Conservation (phyloP, 2,329 filamentous ascomycete species). For the Pyrenophora graminea region DNA sequence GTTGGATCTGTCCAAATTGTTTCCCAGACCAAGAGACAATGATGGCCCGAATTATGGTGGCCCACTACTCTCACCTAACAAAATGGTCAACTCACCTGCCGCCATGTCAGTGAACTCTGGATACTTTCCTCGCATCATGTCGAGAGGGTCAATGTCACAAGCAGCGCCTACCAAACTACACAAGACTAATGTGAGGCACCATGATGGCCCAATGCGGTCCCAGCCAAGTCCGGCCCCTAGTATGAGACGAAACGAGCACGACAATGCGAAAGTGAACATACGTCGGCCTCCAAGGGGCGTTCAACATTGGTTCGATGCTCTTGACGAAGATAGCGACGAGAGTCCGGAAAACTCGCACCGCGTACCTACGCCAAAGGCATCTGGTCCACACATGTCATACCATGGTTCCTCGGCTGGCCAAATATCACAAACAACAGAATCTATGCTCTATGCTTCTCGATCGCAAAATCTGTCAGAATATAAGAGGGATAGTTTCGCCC, state of each 20-base stretch:
- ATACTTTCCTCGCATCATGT: constrained; percentile 41
- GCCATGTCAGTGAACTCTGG: constrained; percentile 47
- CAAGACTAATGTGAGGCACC: constrained; percentile 30
- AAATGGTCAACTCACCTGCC: constrained; percentile 48
- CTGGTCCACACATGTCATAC: constrained; percentile 15
- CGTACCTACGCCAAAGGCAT: constrained; percentile 19
- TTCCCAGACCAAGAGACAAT: constrained; percentile 43
- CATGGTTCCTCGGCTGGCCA: constrained; percentile 27
- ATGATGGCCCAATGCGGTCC: constrained; percentile 15
- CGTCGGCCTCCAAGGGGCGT: constrained; percentile 54
- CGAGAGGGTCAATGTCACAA: constrained; percentile 36
- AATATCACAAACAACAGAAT: constrained; percentile 13
- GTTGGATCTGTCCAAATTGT: constrained; percentile 50
- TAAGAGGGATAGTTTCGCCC: constrained; percentile 26
- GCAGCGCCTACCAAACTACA: constrained; percentile 22
- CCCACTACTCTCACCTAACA: constrained; percentile 44
- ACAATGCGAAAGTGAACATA: constrained; percentile 54
- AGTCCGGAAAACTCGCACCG: constrained; percentile 22
- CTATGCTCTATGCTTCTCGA: constrained; percentile 14
- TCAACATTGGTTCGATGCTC: constrained; percentile 57
- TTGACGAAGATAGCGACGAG: constrained; percentile 48
- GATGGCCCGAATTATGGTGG: constrained; percentile 18
- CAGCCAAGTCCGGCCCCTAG: constrained; percentile 33
- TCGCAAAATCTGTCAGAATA: constrained; percentile 20
- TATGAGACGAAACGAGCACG: constrained; percentile 47